phyloP scores from a whole-genome alignment of 495 filamentous ascomycete genomes.

The Acidomyces sp. region DNA sequence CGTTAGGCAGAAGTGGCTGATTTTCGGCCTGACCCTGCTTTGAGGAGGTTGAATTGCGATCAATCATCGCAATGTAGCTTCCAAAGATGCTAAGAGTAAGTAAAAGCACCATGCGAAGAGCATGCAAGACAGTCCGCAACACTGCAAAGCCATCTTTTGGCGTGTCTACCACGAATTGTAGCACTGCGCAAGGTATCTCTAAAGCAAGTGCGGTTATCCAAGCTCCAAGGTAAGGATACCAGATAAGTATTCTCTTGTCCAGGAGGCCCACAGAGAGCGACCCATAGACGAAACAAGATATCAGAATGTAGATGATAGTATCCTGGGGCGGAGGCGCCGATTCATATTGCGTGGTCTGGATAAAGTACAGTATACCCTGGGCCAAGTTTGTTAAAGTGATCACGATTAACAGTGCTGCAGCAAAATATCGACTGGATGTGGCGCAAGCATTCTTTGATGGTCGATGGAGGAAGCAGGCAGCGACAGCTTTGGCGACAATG shows the following conservation, averaged over 20 bases:
- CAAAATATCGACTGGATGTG: conserved; percentile 1
- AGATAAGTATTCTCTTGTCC: conserved; percentile 7
- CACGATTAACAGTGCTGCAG: background rate
- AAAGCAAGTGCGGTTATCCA: conserved; percentile 1
- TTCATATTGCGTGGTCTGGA: conserved; percentile 1
- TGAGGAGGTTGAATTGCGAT: background rate
- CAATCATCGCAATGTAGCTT: background rate
- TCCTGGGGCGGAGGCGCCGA: conserved; percentile 7
- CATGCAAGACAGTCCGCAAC: background rate
- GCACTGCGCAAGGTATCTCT: conserved; percentile 6
- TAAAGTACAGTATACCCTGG: conserved; percentile 6
- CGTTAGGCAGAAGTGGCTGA: conserved; percentile 11
- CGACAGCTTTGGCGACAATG: conserved; percentile 4
- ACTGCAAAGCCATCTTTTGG: conserved; percentile 1
- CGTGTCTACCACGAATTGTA: conserved; percentile 1
- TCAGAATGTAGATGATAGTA: conserved; percentile 7
- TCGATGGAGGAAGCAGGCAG: conserved; percentile 12
- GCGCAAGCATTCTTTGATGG: conserved; percentile 1
- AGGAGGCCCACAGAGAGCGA: conserved; percentile 6
- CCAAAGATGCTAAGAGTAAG: conserved; percentile 1
- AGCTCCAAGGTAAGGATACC: conserved; percentile 10
- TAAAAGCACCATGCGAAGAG: conserved; percentile 1
- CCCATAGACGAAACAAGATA: conserved; percentile 7
- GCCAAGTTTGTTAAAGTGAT: conserved; percentile 2
- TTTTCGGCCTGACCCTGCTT: conserved; percentile 1